A percentile compares a stretch with the other conserved stretches of the same genome.
Evolutionary conservation across 2,329 filamentous ascomycete genomes (phyloP).

Genomic region (Aspergillus floridensis): DNA sequence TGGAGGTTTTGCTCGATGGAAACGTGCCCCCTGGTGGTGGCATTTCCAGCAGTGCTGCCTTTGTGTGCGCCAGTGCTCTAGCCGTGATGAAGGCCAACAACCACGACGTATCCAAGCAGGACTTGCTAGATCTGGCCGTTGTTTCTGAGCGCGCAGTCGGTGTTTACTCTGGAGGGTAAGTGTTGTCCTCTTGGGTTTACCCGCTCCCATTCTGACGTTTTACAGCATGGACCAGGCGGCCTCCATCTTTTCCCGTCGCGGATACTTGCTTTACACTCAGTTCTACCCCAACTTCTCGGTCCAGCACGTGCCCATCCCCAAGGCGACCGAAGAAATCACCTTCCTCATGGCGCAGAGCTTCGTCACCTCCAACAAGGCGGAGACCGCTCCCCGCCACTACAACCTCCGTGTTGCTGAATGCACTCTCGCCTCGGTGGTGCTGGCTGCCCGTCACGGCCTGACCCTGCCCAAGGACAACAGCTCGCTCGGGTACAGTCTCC

Average conservation of each 20-base stretch:
- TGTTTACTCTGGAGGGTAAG: constrained; percentile 90
- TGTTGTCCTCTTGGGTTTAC: background rate
- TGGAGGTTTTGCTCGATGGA: constrained; percentile 88
- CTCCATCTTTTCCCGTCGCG: constrained; percentile 85
- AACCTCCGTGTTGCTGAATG: constrained; percentile 96
- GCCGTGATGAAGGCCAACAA: constrained; percentile 86
- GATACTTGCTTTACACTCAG: constrained; percentile 82
- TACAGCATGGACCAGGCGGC: constrained; percentile 92
- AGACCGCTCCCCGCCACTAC: constrained; percentile 90
- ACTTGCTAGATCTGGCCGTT: constrained; percentile 87
- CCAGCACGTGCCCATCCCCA: constrained; percentile 76
- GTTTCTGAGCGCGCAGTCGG: constrained; percentile 92
- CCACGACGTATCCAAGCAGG: constrained; percentile 80
- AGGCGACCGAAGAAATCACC: constrained; percentile 75
- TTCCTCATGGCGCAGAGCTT: constrained; percentile 96
- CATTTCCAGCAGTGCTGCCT: constrained; percentile 88
- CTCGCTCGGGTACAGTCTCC: constrained; percentile 77
- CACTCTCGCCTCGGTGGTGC: constrained; percentile 73
- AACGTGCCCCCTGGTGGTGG: constrained; percentile 90
- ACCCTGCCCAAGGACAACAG: constrained; percentile 74
- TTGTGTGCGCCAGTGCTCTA: constrained; percentile 85
- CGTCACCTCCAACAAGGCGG: constrained; percentile 89
- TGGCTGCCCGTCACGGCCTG: constrained; percentile 59
- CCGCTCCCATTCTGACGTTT: constrained; percentile 4
- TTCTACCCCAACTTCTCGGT: constrained; percentile 79